Percentiles rank a stretch among this genome's conserved stretches.
phyloP scores from a whole-genome alignment of 148 eudicot species.

The Silene uniflora region DNA sequence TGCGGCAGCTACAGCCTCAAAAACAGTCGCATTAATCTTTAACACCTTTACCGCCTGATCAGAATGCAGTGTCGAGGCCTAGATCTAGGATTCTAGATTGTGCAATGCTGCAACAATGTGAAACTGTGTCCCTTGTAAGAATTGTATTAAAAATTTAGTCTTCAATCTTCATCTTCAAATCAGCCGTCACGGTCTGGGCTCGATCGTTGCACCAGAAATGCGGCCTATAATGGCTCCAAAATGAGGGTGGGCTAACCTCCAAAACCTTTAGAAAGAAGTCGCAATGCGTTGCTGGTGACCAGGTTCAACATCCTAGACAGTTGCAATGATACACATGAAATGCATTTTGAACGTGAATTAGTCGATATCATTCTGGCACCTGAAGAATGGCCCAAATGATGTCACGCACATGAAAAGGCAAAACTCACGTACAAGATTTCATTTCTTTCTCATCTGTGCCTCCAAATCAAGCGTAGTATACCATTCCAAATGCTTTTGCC shows the following conservation, averaged over 20 bases:
- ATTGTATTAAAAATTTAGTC: no score
- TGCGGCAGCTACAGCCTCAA: neutral
- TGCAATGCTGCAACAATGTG: no score
- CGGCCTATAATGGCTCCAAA: no score
- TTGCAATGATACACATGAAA: neutral
- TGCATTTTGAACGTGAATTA: conserved; percentile 1
- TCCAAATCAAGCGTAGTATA: neutral
- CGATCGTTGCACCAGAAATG: no score
- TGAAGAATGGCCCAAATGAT: conserved; percentile 3
- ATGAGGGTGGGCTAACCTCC: neutral
- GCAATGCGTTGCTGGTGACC: neutral
- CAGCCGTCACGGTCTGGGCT: no score
- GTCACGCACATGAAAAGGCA: conserved; percentile 7
- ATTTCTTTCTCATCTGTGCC: conserved; percentile 16
- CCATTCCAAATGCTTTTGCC: neutral
- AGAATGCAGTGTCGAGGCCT: no score
- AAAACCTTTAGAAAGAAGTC: neutral
- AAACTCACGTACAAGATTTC: neutral
- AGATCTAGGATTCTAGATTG: no score
- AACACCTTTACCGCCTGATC: neutral
- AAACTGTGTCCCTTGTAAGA: no score
- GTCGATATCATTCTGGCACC: neutral
- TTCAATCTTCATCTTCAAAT: no score
- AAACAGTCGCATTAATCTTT: neutral
- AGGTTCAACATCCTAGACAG: neutral